Evolutionary conservation across 2,329 filamentous ascomycete species (phyloP), one percentile per base, ranked within the genome.

Genomic region (Clarireedia paspali): DNA sequence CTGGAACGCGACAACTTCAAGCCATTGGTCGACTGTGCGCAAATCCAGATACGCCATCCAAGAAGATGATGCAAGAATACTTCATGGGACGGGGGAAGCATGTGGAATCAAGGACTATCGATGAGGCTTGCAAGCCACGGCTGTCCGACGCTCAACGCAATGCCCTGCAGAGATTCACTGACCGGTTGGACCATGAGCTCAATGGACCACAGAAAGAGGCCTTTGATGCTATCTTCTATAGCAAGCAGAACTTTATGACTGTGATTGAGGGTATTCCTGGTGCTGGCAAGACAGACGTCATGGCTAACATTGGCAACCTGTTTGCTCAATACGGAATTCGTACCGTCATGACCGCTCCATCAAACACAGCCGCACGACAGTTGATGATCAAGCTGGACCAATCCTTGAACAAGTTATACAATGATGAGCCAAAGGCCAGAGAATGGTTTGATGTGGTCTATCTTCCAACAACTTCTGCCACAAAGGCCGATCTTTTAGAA

Each of bases 201-300:
- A 14, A 42, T 42, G 15, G 6, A 17, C 20, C 20, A 9, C 14
- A 42, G 2, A 15, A 17, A 5, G 4, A 7, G 4, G n/a, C n/a
- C 1, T 17, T 42, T 2, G 1, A 0, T 2, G n/a, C n/a, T 17
- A 42, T 20, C 2, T 42, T 42, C n/a, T 10, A 42, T 2, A 42
- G 20, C 2, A 20, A n/a, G 1, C 14, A 42, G 15, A 42, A 30
- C 5, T 64, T n/a, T 10, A 27, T 57, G 27, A 50, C 20, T 6
- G 24, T 47, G 20, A 7, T 59, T 24, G 54, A 60, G 48, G 59
- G 59, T 3, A 53, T 53, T 1, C 55, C 59, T 3, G 59, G 57
- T 17, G 58, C 57, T 20, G 59, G 59, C 44, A 61, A 61, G 55
- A 58, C 57, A 9, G 14, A 23, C 1, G 46, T 45, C 23, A 38